A percentile compares a stretch with the other conserved stretches of the same genome.
Conservation (phyloP, 768 basidiomycete genomes). For the Amanita polypyramis region DNA sequence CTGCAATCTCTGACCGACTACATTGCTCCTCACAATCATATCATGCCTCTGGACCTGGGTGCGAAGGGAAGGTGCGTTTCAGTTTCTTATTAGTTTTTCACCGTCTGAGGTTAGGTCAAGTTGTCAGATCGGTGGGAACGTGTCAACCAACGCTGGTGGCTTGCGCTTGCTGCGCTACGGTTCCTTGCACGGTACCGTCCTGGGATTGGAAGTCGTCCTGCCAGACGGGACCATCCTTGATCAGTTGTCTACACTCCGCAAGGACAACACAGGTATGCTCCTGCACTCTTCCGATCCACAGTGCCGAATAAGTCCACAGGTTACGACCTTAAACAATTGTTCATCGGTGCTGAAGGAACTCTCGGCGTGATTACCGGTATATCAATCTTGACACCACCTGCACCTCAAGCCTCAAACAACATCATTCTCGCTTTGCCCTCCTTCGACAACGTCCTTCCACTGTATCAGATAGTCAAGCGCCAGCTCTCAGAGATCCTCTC, state of each 20-base stretch:
- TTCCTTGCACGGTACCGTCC: constrained; percentile 86
- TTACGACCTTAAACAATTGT: constrained; percentile 96
- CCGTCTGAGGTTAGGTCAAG: constrained; percentile 24
- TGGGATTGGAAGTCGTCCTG: constrained; percentile 92
- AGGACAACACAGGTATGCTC: constrained; percentile 87
- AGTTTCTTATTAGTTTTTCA: constrained; percentile 1
- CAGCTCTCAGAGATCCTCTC: constrained; percentile 91
- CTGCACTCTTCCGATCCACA: not conserved
- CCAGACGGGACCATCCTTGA: constrained; percentile 90
- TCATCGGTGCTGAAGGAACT: constrained; percentile 96
- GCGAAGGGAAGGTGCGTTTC: constrained; percentile 80
- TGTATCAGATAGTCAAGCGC: constrained; percentile 72
- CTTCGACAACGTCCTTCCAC: constrained; percentile 78
- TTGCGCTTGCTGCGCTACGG: constrained; percentile 90
- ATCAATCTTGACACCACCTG: constrained; percentile 84
- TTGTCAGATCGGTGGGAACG: constrained; percentile 97
- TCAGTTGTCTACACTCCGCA: constrained; percentile 80
- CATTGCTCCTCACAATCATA: constrained; percentile 79
- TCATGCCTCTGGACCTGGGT: constrained; percentile 93
- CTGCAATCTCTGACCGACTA: constrained; percentile 82
- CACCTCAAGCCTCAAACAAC: constrained; percentile 79
- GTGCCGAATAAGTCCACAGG: constrained; percentile 33
- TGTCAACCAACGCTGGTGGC: constrained; percentile 97
- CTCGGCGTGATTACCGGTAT: constrained; percentile 93
- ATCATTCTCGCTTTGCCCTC: constrained; percentile 83